These are phyloP conservation scores for Cicer judaicum DNA, from an alignment of 306 rosid species.

Conservation along the genomic window DNA sequence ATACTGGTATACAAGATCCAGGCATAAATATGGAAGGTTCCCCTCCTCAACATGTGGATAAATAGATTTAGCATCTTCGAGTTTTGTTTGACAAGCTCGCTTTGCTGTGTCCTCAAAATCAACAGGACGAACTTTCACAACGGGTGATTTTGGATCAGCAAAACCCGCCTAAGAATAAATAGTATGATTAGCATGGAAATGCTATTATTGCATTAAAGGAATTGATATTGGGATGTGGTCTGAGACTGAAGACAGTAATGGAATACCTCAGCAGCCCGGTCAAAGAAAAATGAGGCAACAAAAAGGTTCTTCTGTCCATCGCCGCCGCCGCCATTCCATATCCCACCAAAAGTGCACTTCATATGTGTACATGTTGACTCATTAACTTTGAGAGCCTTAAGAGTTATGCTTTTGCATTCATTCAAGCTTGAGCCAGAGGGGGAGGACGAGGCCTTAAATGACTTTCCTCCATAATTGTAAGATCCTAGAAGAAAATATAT, in stretches of 20 bases:
- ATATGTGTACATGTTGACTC: constrained; percentile 76
- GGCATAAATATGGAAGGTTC: constrained; percentile 80
- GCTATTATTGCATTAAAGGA: constrained; percentile 3
- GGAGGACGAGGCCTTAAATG: constrained; percentile 59
- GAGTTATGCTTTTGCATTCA: constrained; percentile 67
- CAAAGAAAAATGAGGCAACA: constrained; percentile 98
- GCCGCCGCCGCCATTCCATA: constrained; percentile 97
- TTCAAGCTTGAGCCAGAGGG: constrained; percentile 70
- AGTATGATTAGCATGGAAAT: constrained; percentile 35
- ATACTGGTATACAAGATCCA: constrained; percentile 90
- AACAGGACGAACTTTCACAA: constrained; percentile 64
- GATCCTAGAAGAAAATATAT: constrained; percentile 47
- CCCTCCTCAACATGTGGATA: constrained; percentile 59
- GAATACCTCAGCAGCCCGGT: constrained; percentile 91
- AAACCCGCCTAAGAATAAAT: constrained; percentile 70
- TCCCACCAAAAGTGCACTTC: constrained; percentile 92
- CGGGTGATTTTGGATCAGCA: constrained; percentile 66
- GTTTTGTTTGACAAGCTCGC: constrained; percentile 76
- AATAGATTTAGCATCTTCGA: constrained; percentile 60
- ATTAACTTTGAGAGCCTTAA: constrained; percentile 72
- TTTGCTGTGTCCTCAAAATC: constrained; percentile 78
- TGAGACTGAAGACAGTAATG: constrained; percentile 11
- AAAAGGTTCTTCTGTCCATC: constrained; percentile 86
- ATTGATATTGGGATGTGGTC: background rate
- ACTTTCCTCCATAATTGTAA: constrained; percentile 71